Percentiles rank a stretch among this genome's conserved stretches.
These are phyloP conservation scores for Linnemannia hyalina DNA, from an alignment of 192 early-diverging fungal genomes.

Conservation along the genomic window DNA sequence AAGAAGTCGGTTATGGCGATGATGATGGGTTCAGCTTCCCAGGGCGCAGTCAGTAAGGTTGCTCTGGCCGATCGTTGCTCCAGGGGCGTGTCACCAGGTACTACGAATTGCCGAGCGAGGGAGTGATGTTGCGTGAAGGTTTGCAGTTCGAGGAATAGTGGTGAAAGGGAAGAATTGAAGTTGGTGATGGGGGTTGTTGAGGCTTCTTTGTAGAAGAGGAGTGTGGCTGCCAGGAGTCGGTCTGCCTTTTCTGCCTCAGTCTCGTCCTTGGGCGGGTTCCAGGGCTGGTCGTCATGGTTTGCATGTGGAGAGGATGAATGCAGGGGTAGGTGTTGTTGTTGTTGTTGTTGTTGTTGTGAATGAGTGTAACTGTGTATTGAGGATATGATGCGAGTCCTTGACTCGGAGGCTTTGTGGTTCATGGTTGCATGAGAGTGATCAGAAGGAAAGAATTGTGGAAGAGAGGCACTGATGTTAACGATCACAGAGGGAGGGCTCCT, in stretches of 20 bases:
- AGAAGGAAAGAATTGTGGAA: background rate
- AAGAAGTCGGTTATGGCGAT: background rate
- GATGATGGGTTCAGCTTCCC: background rate
- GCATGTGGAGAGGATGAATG: background rate
- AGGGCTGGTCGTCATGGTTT: background rate
- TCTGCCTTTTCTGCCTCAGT: background rate
- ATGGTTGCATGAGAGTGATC: slow-evolving; percentile 7
- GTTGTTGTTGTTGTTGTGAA: background rate
- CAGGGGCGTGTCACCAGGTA: background rate
- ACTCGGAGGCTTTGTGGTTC: slow-evolving; percentile 17
- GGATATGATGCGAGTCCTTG: background rate
- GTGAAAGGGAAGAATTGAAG: background rate
- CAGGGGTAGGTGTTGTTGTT: background rate
- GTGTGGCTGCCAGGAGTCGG: slow-evolving; percentile 25
- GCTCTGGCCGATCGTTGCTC: background rate
- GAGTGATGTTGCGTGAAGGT: background rate
- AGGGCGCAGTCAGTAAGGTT: background rate
- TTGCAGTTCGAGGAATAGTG: background rate
- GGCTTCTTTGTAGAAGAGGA: slow-evolving; percentile 32
- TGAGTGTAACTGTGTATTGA: background rate
- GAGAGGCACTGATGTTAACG: background rate
- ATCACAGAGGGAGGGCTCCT: background rate
- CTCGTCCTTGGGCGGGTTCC: background rate
- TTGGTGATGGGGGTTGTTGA: background rate
- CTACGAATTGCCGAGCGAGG: background rate